Evolutionary conservation across 495 filamentous ascomycete species (phyloP).

Genomic region (Trichoderma gamsii): DNA sequence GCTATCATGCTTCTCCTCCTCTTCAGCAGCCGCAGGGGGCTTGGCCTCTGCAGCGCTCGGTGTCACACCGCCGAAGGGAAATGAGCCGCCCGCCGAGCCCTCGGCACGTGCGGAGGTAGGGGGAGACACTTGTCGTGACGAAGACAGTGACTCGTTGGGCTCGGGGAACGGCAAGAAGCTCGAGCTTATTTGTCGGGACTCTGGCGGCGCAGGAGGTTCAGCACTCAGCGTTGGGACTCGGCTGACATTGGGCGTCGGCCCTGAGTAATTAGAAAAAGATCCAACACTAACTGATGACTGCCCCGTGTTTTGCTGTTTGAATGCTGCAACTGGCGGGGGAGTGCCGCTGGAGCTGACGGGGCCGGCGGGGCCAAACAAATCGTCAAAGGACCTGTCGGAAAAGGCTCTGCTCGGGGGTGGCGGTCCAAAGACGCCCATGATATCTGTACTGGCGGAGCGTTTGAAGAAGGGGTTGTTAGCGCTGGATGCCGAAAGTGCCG

Average conservation of each 20-base stretch:
- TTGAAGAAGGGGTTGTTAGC: slow-evolving; percentile 89
- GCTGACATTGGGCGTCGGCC: slow-evolving; percentile 50
- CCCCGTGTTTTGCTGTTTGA: slow-evolving; percentile 55
- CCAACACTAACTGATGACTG: slow-evolving; percentile 45
- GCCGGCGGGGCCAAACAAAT: slow-evolving; percentile 78
- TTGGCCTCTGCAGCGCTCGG: background rate
- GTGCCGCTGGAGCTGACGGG: slow-evolving; percentile 41
- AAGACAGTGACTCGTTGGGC: slow-evolving; percentile 60
- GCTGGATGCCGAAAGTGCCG: slow-evolving; percentile 66
- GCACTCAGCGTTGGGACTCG: slow-evolving; percentile 39
- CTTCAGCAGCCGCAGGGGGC: slow-evolving; percentile 18
- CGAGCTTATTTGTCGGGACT: slow-evolving; percentile 67
- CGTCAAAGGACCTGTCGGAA: slow-evolving; percentile 71
- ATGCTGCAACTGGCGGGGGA: slow-evolving; percentile 57
- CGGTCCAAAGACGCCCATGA: slow-evolving; percentile 49
- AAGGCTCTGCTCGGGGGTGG: slow-evolving; percentile 37
- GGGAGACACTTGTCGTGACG: slow-evolving; percentile 76
- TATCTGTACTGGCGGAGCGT: slow-evolving; percentile 60
- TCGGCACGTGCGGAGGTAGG: slow-evolving; percentile 49
- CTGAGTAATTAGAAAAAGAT: slow-evolving; percentile 48
- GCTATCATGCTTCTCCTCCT: slow-evolving; percentile 20
- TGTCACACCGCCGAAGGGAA: background rate
- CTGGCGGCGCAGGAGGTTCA: slow-evolving; percentile 54
- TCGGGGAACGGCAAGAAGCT: slow-evolving; percentile 62
- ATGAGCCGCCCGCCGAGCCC: slow-evolving; percentile 9